Evolutionary conservation across 228 moss, liverwort and hornwort species (phyloP).

Genomic region (Sphagnum magellanicum): DNA sequence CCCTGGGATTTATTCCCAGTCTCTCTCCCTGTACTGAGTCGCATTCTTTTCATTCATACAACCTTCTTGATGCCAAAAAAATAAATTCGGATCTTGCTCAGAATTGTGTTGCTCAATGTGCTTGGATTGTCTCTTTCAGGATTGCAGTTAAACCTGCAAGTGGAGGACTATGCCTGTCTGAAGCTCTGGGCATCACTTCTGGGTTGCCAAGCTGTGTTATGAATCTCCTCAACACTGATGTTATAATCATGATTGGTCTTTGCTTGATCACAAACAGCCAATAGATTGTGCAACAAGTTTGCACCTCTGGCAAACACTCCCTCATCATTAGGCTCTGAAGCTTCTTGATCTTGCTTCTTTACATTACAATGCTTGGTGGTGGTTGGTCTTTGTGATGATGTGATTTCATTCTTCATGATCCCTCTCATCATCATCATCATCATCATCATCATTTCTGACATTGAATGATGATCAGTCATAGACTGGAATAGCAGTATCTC

Average conservation of each 20-base stretch:
- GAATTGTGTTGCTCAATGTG: no score
- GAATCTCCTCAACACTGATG: constrained; percentile 11
- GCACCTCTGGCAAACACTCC: constrained; percentile 38
- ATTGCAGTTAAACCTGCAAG: constrained; percentile 29
- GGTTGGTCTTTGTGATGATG: no score
- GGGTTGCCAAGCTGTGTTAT: constrained; percentile 58
- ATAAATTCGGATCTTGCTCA: no score
- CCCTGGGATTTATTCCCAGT: no score
- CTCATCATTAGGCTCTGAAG: constrained; percentile 44
- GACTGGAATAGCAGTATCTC: constrained; percentile 25
- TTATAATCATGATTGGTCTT: neutral
- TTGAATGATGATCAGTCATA: constrained; percentile 6
- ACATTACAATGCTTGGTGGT: no score
- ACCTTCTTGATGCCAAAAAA: no score
- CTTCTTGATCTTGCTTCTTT: neutral
- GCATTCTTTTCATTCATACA: no score
- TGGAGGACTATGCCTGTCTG: constrained; percentile 8
- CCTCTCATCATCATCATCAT: constrained; percentile 14
- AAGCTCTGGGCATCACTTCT: constrained; percentile 39
- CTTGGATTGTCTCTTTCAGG: constrained; percentile 12
- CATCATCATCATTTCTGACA: constrained; percentile 4
- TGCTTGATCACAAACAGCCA: no score
- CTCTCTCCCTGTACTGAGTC: no score
- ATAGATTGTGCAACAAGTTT: constrained; percentile 9
- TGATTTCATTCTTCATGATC: neutral